phyloP scores from a whole-genome alignment of 176 grass and related monocot genomes.

The Pontederia paniculata region DNA sequence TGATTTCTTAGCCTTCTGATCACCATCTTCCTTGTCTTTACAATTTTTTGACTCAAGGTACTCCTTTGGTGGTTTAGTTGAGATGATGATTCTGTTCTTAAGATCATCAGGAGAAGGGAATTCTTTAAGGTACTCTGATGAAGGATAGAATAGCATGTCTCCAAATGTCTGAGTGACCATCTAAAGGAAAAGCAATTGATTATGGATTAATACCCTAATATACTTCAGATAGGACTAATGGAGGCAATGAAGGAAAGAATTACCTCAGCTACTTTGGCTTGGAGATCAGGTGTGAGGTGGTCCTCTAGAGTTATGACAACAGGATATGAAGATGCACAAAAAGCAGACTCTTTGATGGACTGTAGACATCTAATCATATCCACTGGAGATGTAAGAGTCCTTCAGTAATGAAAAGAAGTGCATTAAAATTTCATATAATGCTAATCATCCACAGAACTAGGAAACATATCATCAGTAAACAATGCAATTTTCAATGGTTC shows the following conservation, averaged over 20 bases:
- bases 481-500: too few relatives aligned
- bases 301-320: conserved; percentile 22
- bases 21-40: conserved; percentile 6
- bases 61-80: conserved; percentile 90
- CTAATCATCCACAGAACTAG: too few relatives aligned
- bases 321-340: conserved; percentile 16
- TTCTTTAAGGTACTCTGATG: conserved; percentile 49
- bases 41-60: conserved; percentile 47
- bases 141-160: conserved; percentile 51
- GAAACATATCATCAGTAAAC: too few relatives aligned
- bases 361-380: conserved; percentile 14
- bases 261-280: conserved; percentile 10
- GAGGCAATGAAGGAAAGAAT: not conserved
- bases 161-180: conserved; percentile 19
- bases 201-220: not conserved
- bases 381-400: conserved; percentile 18
- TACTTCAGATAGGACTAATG: not conserved
- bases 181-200: not conserved
- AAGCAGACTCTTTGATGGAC: conserved; percentile 14
- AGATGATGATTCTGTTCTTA: conserved; percentile 73
- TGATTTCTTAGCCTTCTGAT: conserved; percentile 15
- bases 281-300: conserved; percentile 16
- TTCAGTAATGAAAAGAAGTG: not conserved
- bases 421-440: not conserved
- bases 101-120: conserved; percentile 85